Percentiles rank a stretch among this genome's conserved stretches.
Conservation (phyloP, 2,329 filamentous ascomycete genomes). For the Botrytis galanthina region DNA sequence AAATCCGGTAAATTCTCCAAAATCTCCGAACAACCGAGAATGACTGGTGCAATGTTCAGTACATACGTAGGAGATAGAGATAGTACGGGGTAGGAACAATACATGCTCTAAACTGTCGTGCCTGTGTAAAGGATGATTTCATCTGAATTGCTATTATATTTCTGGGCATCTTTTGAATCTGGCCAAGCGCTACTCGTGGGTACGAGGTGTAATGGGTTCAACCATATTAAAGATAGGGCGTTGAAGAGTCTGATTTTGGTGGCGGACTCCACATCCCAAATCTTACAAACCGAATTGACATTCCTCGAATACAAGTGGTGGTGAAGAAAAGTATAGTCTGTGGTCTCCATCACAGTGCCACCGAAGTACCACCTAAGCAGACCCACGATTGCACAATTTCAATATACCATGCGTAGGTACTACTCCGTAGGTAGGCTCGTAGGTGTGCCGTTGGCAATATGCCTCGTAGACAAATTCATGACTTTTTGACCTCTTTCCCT, state of each 20-base stretch:
- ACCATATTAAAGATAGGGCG: background rate
- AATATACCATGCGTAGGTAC: background rate
- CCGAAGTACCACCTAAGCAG: conserved; percentile 9
- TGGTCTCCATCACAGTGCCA: background rate
- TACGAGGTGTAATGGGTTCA: background rate
- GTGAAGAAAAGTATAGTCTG: background rate
- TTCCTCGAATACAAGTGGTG: background rate
- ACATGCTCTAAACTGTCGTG: background rate
- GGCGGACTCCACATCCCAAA: background rate
- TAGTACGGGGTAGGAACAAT: background rate
- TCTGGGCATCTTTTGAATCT: background rate
- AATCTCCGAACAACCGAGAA: conserved; percentile 1
- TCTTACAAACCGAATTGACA: conserved; percentile 9
- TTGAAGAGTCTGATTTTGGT: background rate
- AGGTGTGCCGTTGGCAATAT: background rate
- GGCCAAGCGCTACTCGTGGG: background rate
- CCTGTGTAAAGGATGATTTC: background rate
- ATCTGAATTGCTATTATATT: background rate
- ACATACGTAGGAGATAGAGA: background rate
- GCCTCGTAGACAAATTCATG: background rate
- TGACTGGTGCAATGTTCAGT: background rate
- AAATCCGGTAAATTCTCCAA: background rate
- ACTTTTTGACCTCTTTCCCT: background rate
- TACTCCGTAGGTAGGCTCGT: background rate
- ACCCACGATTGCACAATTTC: conserved; percentile 7